A percentile compares a stretch with the other conserved stretches of the same genome.
These are phyloP conservation scores for Microthlaspi erraticum DNA, from an alignment of 345 rosid genomes.

Conservation along the genomic window DNA sequence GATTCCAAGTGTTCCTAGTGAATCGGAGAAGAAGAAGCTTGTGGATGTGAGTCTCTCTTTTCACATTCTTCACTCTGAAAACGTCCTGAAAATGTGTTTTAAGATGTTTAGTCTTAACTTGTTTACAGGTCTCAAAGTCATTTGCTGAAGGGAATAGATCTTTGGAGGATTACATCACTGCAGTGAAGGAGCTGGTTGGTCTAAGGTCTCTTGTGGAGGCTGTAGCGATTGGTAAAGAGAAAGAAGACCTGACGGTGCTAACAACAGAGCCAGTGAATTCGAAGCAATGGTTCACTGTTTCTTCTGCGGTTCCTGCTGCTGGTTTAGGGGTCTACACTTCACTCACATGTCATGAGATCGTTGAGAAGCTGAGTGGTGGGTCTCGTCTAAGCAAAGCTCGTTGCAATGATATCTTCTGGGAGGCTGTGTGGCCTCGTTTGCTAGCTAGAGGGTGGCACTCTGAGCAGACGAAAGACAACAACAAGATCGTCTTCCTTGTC, in stretches of 20 bases:
- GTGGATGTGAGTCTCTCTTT: constrained; percentile 38
- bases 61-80: not conserved
- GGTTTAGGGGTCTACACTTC: constrained; percentile 49
- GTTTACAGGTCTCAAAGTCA: constrained; percentile 61
- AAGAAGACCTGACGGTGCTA: constrained; percentile 60
- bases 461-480: constrained; percentile 60
- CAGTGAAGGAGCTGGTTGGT: constrained; percentile 55
- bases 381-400: constrained; percentile 72
- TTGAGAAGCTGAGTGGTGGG: constrained; percentile 53
- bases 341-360: constrained; percentile 55
- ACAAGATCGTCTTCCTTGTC: constrained; percentile 57
- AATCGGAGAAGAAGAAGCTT: constrained; percentile 36
- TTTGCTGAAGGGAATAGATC: constrained; percentile 57
- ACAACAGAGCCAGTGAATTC: constrained; percentile 49
- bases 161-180: constrained; percentile 52
- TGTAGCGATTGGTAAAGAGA: constrained; percentile 68
- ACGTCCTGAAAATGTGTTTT: not conserved
- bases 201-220: constrained; percentile 56
- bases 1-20: constrained; percentile 48
- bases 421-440: constrained; percentile 82
- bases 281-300: constrained; percentile 49
- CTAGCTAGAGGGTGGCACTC: constrained; percentile 78
- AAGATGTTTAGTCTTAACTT: not conserved
- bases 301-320: constrained; percentile 20
- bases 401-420: constrained; percentile 71